A percentile compares a stretch with the other conserved stretches of the same genome.
Evolutionary conservation across 192 early-diverging fungal species (phyloP).

Genomic region (Backusella australiensis): DNA sequence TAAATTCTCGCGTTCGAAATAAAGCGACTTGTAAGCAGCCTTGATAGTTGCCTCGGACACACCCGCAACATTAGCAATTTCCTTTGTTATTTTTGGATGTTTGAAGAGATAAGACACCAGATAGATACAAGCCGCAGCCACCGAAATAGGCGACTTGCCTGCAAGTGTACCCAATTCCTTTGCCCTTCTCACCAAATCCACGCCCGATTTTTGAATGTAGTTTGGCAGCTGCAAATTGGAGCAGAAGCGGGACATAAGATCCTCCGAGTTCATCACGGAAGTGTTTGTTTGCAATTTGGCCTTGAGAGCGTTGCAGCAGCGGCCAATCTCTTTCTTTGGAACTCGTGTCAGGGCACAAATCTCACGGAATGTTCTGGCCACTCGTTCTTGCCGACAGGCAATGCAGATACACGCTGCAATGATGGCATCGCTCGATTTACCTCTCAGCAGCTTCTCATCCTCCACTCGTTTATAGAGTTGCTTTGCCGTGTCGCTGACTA

Average conservation of each 20-base stretch:
- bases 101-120: conserved; percentile 76
- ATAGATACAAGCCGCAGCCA: conserved; percentile 92
- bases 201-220: conserved; percentile 67
- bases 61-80: conserved; percentile 83
- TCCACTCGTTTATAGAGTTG: conserved; percentile 85
- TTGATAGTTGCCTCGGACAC: conserved; percentile 96
- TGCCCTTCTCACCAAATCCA: conserved; percentile 69
- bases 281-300: conserved; percentile 55
- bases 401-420: conserved; percentile 94
- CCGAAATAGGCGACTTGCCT: conserved; percentile 88
- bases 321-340: conserved; percentile 92
- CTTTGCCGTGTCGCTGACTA: conserved; percentile 78
- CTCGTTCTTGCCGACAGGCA: conserved; percentile 82
- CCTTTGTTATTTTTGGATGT: conserved; percentile 65
- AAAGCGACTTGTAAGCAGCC: conserved; percentile 76
- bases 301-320: conserved; percentile 73
- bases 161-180: conserved; percentile 81
- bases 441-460: conserved; percentile 76
- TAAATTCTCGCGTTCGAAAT: conserved; percentile 57
- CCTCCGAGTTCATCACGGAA: conserved; percentile 66
- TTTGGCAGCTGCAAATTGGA: conserved; percentile 70
- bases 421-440: conserved; percentile 80
- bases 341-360: conserved; percentile 89
- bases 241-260: conserved; percentile 80
- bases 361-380: conserved; percentile 92